Evolutionary conservation across 306 rosid genomes (phyloP).

Genomic region (Dalbergia cochinchinensis): DNA sequence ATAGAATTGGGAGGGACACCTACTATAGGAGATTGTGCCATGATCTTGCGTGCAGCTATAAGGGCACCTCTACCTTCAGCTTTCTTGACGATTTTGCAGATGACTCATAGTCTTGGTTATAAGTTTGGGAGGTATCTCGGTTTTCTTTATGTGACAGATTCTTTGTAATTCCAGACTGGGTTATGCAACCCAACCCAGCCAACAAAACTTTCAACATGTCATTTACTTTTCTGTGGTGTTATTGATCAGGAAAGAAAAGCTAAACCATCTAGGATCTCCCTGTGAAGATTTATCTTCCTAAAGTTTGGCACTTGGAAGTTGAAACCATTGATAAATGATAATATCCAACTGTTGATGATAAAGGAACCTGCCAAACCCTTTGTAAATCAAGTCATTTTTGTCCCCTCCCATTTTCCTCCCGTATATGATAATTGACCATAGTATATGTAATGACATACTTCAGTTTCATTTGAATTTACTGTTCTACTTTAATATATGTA

Average conservation of each 20-base stretch:
- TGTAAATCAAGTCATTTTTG: background rate
- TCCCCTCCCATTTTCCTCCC: conserved; percentile 9
- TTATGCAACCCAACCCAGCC: conserved; percentile 23
- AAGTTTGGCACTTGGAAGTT: conserved; percentile 21
- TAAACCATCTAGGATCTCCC: background rate
- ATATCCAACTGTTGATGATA: background rate
- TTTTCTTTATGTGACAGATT: conserved; percentile 40
- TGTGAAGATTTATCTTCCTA: conserved; percentile 19
- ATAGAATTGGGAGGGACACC: conserved; percentile 93
- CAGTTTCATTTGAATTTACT: conserved; percentile 5
- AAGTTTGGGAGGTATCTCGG: conserved; percentile 81
- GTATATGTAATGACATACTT: conserved; percentile 5
- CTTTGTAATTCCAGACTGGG: conserved; percentile 13
- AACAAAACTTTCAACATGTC: conserved; percentile 22
- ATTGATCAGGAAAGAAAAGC: background rate
- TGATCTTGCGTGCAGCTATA: conserved; percentile 88
- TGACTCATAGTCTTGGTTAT: conserved; percentile 85
- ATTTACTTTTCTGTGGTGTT: conserved; percentile 2
- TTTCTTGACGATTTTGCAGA: conserved; percentile 89
- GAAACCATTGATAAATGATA: background rate
- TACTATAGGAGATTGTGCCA: conserved; percentile 90
- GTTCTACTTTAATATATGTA: conserved; percentile 2
- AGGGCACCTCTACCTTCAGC: conserved; percentile 87
- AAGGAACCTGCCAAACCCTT: background rate
- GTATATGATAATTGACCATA: background rate